Conservation (phyloP, 2,329 filamentous ascomycete species). For the Orbilia ellipsospora region DNA sequence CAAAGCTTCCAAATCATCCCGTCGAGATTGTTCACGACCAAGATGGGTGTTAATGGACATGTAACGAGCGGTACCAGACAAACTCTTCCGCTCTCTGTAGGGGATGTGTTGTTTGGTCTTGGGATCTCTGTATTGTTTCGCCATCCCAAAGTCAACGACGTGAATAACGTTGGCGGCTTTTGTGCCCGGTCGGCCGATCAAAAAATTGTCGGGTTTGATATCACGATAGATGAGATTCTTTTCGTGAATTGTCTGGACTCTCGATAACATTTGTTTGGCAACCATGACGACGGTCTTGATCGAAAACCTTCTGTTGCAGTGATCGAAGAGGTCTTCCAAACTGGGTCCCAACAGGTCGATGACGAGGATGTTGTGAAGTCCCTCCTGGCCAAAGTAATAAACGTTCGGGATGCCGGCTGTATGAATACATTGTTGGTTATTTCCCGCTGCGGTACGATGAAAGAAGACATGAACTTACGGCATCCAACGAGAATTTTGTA, state of each 20-base stretch:
- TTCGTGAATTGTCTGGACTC: constrained; percentile 94
- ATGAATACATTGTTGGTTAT: constrained; percentile 59
- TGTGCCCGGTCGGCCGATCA: constrained; percentile 89
- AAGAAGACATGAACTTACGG: constrained; percentile 74
- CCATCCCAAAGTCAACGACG: constrained; percentile 99
- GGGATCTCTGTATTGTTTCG: constrained; percentile 97
- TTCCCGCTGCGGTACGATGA: no score
- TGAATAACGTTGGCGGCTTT: constrained; percentile 98
- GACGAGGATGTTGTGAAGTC: constrained; percentile 97
- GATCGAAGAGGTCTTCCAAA: constrained; percentile 95
- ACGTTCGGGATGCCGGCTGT: constrained; percentile 98
- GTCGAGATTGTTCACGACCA: constrained; percentile 91
- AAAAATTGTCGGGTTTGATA: constrained; percentile 99
- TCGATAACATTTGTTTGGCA: constrained; percentile 87
- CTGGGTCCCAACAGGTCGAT: constrained; percentile 96
- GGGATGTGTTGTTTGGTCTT: constrained; percentile 99
- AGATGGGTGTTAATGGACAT: constrained; percentile 99
- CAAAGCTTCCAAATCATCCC: constrained; percentile 92
- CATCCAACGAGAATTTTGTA: constrained; percentile 99
- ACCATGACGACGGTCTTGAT: constrained; percentile 99
- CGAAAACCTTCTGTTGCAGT: constrained; percentile 92
- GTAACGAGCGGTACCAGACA: constrained; percentile 96
- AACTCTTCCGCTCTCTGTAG: constrained; percentile 93
- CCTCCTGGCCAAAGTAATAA: constrained; percentile 99
- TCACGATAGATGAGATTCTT: constrained; percentile 99